Evolutionary conservation across 306 rosid genomes (phyloP).

Genomic region (Fragaria ananassa): DNA sequence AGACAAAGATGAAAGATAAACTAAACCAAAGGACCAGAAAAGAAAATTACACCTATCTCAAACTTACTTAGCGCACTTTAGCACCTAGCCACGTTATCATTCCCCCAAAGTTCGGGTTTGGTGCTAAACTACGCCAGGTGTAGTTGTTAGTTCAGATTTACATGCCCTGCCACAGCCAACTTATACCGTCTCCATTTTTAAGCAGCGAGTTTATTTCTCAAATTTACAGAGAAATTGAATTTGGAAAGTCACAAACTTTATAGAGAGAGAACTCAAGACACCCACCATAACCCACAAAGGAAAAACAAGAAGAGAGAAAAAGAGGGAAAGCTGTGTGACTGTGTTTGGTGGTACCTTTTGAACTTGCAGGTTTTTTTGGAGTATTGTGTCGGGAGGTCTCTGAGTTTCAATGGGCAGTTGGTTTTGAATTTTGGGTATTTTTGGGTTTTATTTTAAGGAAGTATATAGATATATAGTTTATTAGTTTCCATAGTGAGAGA

Average conservation of each 20-base stretch:
- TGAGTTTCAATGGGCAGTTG: slow-evolving; percentile 13
- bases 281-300: neutral
- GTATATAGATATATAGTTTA: slow-evolving; percentile 7
- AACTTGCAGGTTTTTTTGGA: slow-evolving; percentile 84
- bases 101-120: neutral
- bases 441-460: slow-evolving; percentile 6
- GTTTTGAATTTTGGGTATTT: slow-evolving; percentile 1
- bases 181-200: slow-evolving; percentile 9
- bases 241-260: slow-evolving; percentile 22
- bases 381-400: slow-evolving; percentile 75
- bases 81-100: neutral
- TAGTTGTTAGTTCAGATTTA: slow-evolving; percentile 1
- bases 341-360: slow-evolving; percentile 37
- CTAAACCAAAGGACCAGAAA: too few relatives aligned
- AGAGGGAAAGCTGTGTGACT: slow-evolving; percentile 15
- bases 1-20: too few relatives aligned
- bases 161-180: neutral
- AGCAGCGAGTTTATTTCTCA: neutral
- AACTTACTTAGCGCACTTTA: slow-evolving; percentile 17
- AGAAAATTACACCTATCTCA: neutral
- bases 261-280: neutral
- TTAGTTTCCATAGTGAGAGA: slow-evolving; percentile 44
- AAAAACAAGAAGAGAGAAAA: slow-evolving; percentile 13
- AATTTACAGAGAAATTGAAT: slow-evolving; percentile 14
- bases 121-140: slow-evolving; percentile 37